A percentile compares a stretch with the other conserved stretches of the same genome.
phyloP scores from a whole-genome alignment of 257 asterid genomes.

The Solanum verrucosum region DNA sequence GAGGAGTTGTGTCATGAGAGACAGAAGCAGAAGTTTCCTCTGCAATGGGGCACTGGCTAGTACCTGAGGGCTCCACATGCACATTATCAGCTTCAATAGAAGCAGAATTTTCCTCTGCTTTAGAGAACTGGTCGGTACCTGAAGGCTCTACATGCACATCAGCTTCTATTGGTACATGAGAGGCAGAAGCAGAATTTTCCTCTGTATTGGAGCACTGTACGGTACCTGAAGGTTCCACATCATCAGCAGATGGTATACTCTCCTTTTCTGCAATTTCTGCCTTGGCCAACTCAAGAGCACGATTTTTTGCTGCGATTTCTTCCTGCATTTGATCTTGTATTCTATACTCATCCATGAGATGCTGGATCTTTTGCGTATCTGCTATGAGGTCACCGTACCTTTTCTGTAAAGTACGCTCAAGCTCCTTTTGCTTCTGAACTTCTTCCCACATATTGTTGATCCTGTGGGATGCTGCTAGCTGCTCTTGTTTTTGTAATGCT shows the following conservation, averaged over 20 bases:
- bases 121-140: neutral
- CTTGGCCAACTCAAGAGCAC: slow-evolving; percentile 9
- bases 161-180: neutral
- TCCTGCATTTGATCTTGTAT: slow-evolving; percentile 38
- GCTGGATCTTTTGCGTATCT: slow-evolving; percentile 48
- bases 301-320: slow-evolving; percentile 28
- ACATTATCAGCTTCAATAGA: neutral
- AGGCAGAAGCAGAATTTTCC: neutral
- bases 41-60: neutral
- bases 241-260: neutral
- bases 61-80: neutral
- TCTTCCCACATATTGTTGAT: slow-evolving; percentile 90
- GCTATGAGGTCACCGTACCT: slow-evolving; percentile 55
- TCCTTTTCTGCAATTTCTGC: slow-evolving; percentile 10
- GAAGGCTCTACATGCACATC: neutral
- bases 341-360: slow-evolving; percentile 30
- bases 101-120: neutral
- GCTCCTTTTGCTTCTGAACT: slow-evolving; percentile 95
- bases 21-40: neutral
- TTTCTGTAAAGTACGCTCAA: slow-evolving; percentile 61
- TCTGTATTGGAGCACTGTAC: neutral
- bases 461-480: slow-evolving; percentile 62
- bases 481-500: slow-evolving; percentile 81
- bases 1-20: neutral
- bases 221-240: neutral